These are phyloP conservation scores for Cenchrus americanus DNA, from an alignment of 176 grass and related monocot genomes.

Conservation along the genomic window DNA sequence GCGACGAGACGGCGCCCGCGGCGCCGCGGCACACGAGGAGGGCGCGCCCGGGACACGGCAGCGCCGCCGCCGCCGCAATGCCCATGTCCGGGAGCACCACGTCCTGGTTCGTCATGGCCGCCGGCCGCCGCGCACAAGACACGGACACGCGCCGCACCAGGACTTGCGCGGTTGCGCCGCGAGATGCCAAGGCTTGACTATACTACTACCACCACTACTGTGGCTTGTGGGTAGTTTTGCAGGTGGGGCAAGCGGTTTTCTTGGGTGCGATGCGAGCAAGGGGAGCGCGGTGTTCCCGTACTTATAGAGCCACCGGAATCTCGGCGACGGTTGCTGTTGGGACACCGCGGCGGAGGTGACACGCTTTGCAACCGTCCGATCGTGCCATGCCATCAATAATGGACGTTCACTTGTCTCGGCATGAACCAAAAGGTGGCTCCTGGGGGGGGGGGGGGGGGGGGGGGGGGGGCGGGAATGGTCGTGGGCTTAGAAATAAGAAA, in stretches of 20 bases:
- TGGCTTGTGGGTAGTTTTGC: background rate
- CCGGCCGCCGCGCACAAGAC: background rate
- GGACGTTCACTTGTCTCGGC: background rate
- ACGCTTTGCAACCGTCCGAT: background rate
- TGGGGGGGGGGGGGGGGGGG: too few relatives aligned
- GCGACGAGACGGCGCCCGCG: conserved; percentile 17
- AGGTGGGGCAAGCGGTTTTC: conserved; percentile 26
- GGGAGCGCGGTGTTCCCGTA: conserved; percentile 18
- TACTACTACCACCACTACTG: background rate
- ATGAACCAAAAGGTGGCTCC: background rate
- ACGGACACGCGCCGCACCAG: background rate
- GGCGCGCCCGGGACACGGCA: conserved; percentile 35
- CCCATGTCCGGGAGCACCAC: conserved; percentile 77
- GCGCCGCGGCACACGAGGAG: conserved; percentile 48
- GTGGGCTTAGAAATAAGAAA: too few relatives aligned
- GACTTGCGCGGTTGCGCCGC: background rate
- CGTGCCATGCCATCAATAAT: background rate
- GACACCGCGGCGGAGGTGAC: background rate
- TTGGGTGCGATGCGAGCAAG: conserved; percentile 32
- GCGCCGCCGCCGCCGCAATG: conserved; percentile 54
- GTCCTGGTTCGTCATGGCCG: conserved; percentile 76
- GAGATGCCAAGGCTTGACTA: background rate
- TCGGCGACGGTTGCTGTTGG: background rate
- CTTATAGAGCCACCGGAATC: conserved; percentile 17
- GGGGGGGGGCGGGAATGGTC: too few relatives aligned